Evolutionary conservation across 1,139 yeast species (phyloP), one percentile per base, ranked within the genome.

Genomic region (Debaryomyces singareniensis): DNA sequence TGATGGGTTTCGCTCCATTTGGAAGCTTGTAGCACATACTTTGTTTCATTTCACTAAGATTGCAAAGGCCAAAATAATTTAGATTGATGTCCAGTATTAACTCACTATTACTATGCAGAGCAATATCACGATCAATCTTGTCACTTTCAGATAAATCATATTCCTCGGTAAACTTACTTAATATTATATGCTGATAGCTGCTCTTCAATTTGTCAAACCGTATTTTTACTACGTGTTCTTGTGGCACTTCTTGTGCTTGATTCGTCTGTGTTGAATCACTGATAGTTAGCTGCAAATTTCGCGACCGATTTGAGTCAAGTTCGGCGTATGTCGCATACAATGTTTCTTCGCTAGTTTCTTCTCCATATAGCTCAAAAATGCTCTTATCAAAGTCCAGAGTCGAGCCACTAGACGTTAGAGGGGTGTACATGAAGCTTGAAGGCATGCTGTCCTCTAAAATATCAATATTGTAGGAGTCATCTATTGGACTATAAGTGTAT

Each of bases 31-130:
- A 18, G 23, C 13, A n/a, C 12, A 29, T 25, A 16, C 26, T 29
- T 10, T 23, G 15, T 25, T 29, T 29, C 32, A 29, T 29, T 12
- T 5, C 11, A 11, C 20, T 12, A n/a, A 29, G 28, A n/a, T 24
- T 16, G 4, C 16, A 11, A 14, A 29, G 27, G 10, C 27, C 24
- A 14, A 29, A 29, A 15, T 22, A 28, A 13, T 28, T 28, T 15
- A 16, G 30, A 9, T 9, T 9, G 25, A 11, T 10, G 11, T 9
- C 7, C 25, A 11, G 13, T 23, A 9, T 23, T 5, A n/a, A 13
- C n/a, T 18, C 21, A 18, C n/a, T 18, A 18, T 18, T 7, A 7
- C 9, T 18, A 18, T 18, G 9, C 9, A 18, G n/a, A 7, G 21
- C 7, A 7, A 18, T n/a, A n/a, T 18, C n/a, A 7, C n/a, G 21